Evolutionary conservation across 2,329 filamentous ascomycete genomes (phyloP).

Genomic region (Ophiostoma fasciatum): DNA sequence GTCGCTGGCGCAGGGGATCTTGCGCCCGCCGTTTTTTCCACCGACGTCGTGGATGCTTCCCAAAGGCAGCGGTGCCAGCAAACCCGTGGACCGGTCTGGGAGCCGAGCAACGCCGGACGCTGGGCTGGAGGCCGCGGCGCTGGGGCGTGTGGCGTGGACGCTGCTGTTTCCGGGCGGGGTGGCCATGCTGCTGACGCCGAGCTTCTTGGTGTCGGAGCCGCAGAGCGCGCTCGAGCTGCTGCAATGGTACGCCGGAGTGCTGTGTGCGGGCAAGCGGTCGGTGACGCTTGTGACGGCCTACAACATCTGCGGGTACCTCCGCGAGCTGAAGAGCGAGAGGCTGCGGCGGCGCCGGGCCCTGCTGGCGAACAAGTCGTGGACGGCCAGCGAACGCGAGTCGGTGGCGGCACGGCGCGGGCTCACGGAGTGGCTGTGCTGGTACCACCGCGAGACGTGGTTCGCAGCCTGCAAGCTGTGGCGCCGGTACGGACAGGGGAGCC

Average conservation of each 20-base stretch:
- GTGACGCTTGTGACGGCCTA: conserved; percentile 21
- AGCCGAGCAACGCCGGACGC: too few species aligned
- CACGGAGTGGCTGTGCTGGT: conserved; percentile 12
- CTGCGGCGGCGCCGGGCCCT: conserved; percentile 12
- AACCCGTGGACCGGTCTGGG: too few species aligned
- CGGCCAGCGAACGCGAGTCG: too few species aligned
- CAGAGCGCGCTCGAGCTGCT: conserved; percentile 22
- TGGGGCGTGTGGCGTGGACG: conserved; percentile 22
- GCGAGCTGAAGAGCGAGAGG: conserved; percentile 23
- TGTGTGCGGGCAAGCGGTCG: conserved; percentile 8
- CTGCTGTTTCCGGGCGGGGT: conserved; percentile 30
- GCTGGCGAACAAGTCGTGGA: conserved; percentile 9
- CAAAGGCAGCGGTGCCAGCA: too few species aligned
- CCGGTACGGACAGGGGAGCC: too few species aligned
- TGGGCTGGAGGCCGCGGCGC: too few species aligned
- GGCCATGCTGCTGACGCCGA: conserved; percentile 33
- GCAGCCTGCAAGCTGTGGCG: too few species aligned
- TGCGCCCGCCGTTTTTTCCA: conserved; percentile 15
- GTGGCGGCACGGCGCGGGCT: too few species aligned
- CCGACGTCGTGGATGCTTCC: too few species aligned
- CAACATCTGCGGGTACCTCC: conserved; percentile 21
- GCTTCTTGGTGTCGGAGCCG: conserved; percentile 33
- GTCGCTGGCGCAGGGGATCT: conserved; percentile 23
- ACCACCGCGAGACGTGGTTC: conserved; percentile 10
- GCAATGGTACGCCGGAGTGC: conserved; percentile 19